Evolutionary conservation across 768 basidiomycete species (phyloP).

Genomic region (Phanerodontia chrysosporium): DNA sequence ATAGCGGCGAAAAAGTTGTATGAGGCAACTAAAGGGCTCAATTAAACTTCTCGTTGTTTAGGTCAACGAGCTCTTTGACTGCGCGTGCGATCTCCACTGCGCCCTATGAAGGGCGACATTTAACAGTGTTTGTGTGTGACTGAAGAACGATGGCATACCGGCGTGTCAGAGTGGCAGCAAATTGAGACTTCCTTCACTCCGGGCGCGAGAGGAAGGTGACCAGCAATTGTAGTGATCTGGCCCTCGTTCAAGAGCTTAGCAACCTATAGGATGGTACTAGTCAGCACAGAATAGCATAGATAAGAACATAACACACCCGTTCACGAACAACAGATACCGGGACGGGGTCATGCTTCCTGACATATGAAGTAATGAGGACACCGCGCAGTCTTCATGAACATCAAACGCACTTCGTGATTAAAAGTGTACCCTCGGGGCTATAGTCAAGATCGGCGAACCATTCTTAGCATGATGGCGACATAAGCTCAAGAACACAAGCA

Average conservation of each 20-base stretch:
- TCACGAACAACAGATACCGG: conserved; percentile 36
- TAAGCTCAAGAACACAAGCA: not conserved
- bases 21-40: too few species aligned
- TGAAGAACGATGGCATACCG: conserved; percentile 34
- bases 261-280: conserved; percentile 31
- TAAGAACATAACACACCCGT: conserved; percentile 31
- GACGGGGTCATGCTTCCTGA: conserved; percentile 49
- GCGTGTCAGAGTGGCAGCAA: conserved; percentile 63
- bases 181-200: conserved; percentile 51
- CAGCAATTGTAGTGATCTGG: conserved; percentile 43
- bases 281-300: not conserved
- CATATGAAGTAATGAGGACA: not conserved
- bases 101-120: conserved; percentile 30
- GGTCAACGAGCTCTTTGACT: conserved; percentile 54
- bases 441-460: conserved; percentile 71
- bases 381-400: not conserved
- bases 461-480: conserved; percentile 30
- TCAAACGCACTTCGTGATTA: conserved; percentile 51
- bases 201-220: conserved; percentile 37
- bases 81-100: conserved; percentile 48
- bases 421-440: conserved; percentile 46
- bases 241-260: conserved; percentile 38
- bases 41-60: conserved; percentile 34
- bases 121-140: not conserved
- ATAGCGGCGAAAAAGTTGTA: too few species aligned